Percentiles rank a stretch among this genome's conserved stretches.
Evolutionary conservation across 1,284 basidiomycete species (phyloP).

Genomic region (Inonotus obliquus): DNA sequence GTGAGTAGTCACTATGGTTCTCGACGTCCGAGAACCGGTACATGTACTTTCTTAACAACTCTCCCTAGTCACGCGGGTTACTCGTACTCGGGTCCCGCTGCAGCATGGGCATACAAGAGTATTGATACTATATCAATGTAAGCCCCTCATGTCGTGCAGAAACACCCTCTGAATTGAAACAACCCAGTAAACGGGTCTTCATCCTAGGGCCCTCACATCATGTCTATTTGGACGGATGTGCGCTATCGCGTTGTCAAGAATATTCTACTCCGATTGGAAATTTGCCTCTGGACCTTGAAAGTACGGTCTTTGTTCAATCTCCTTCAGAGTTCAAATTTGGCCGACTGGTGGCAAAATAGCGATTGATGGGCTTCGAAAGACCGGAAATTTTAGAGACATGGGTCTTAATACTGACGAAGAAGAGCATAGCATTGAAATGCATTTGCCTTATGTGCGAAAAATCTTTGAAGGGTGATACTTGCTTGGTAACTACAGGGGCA

Average conservation of each 20-base stretch:
- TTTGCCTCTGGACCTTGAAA: constrained; percentile 72
- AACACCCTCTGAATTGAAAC: constrained; percentile 8
- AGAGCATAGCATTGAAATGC: constrained; percentile 98
- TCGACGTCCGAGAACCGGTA: background rate
- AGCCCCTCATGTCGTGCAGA: constrained; percentile 26
- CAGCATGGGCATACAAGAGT: constrained; percentile 93
- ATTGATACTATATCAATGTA: constrained; percentile 83
- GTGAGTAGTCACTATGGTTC: constrained; percentile 41
- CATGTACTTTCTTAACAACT: background rate
- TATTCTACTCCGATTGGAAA: constrained; percentile 89
- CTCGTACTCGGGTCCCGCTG: constrained; percentile 88
- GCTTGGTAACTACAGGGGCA: background rate
- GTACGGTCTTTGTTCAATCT: constrained; percentile 43
- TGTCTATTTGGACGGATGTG: constrained; percentile 83
- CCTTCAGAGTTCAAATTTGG: background rate
- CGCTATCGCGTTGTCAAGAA: constrained; percentile 67
- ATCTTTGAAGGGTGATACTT: constrained; percentile 69
- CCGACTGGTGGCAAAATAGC: constrained; percentile 37
- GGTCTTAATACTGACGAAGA: constrained; percentile 73
- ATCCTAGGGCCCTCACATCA: constrained; percentile 97
- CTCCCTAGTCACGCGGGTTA: constrained; percentile 87
- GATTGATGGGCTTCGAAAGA: constrained; percentile 61
- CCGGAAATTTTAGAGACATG: constrained; percentile 74
- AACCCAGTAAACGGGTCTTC: constrained; percentile 80
- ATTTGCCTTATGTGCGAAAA: constrained; percentile 89